Evolutionary conservation across 2,329 filamentous ascomycete species (phyloP).

Genomic region (Ophiostoma perfectum): DNA sequence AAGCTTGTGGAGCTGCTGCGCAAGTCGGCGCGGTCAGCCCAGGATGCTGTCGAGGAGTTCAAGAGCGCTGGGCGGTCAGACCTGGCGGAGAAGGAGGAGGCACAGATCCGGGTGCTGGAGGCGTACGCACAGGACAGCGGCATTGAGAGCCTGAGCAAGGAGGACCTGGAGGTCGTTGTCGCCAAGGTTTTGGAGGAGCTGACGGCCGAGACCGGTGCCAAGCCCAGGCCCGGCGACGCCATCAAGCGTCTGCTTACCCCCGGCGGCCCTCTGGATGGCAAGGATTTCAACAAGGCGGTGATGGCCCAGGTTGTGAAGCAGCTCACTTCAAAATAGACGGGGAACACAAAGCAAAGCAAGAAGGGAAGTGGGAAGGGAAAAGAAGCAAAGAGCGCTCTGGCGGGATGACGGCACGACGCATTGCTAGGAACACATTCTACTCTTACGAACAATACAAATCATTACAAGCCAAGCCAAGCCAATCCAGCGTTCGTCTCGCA

Average conservation of each 20-base stretch:
- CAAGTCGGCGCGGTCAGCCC: constrained; percentile 53
- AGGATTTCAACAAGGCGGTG: constrained; percentile 57
- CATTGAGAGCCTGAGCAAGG: constrained; percentile 53
- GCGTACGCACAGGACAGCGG: constrained; percentile 58
- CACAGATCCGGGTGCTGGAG: constrained; percentile 59
- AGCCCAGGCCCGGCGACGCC: constrained; percentile 50
- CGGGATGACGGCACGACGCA: background rate
- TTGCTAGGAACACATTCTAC: constrained; percentile 2
- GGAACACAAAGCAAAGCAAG: background rate
- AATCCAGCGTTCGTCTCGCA: no score
- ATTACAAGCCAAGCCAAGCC: background rate
- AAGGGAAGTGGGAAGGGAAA: background rate
- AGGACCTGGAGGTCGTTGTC: constrained; percentile 53
- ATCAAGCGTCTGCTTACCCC: constrained; percentile 56
- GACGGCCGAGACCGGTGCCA: constrained; percentile 35
- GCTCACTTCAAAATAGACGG: constrained; percentile 23
- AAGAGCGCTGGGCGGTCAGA: constrained; percentile 58
- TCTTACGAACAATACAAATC: background rate
- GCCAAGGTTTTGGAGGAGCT: constrained; percentile 47
- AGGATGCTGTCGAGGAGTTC: constrained; percentile 60
- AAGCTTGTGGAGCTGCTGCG: constrained; percentile 63
- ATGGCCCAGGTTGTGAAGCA: constrained; percentile 59
- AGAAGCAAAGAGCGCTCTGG: no score
- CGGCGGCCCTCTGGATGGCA: constrained; percentile 53
- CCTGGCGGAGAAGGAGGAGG: constrained; percentile 63